These are phyloP conservation scores for Laguncularia racemosa DNA, from an alignment of 345 rosid genomes.

Conservation along the genomic window DNA sequence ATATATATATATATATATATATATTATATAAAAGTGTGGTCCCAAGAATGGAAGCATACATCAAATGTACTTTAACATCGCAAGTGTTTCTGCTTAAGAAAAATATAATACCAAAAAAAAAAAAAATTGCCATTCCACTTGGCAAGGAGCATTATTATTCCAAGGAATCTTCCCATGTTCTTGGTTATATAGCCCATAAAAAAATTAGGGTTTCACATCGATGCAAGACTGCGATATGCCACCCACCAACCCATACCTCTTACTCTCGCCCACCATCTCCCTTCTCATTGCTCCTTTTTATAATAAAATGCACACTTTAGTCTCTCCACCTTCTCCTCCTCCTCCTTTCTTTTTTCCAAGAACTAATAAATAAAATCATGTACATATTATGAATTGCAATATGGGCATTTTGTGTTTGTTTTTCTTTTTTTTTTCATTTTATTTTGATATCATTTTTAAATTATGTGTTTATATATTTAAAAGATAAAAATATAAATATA, in stretches of 20 bases:
- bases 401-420: too few relatives aligned
- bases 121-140: neutral
- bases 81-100: neutral
- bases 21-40: too few relatives aligned
- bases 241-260: slow-evolving; percentile 10
- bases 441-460: too few relatives aligned
- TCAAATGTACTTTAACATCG: neutral
- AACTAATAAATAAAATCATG: too few relatives aligned
- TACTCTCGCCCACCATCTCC: neutral
- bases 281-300: neutral
- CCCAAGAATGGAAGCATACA: neutral
- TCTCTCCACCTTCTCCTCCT: neutral
- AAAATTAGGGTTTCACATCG: slow-evolving; percentile 5
- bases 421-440: too few relatives aligned
- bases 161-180: slow-evolving; percentile 16
- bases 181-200: neutral
- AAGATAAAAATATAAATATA: too few relatives aligned
- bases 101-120: neutral
- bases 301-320: neutral
- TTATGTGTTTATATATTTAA: too few relatives aligned
- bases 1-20: too few relatives aligned
- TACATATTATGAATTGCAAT: too few relatives aligned
- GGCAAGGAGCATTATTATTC: slow-evolving; percentile 16
- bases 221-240: slow-evolving; percentile 15
- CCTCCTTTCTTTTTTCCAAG: too few relatives aligned